Conservation (phyloP, 805 yeast species). For the Candida arabinofermentans region DNA sequence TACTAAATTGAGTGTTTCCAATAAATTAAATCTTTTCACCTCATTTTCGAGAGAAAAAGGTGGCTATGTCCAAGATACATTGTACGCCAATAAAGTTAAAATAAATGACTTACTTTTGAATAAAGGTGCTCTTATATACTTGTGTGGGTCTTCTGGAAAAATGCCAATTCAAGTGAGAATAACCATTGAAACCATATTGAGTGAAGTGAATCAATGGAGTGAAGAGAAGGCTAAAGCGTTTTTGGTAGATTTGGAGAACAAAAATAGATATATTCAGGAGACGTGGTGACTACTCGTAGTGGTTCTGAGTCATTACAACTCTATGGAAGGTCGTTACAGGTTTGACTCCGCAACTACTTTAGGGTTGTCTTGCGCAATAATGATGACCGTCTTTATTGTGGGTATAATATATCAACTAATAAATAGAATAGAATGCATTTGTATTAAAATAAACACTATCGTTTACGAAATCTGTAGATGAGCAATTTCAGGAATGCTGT, state of each 20-base stretch:
- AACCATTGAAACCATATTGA: slow-evolving; percentile 65
- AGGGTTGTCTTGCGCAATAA: too few species aligned
- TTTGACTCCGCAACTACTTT: too few species aligned
- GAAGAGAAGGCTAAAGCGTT: slow-evolving; percentile 46
- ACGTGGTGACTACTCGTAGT: slow-evolving; percentile 87
- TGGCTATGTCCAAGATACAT: slow-evolving; percentile 75
- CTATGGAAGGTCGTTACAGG: too few species aligned
- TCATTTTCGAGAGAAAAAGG: slow-evolving; percentile 48
- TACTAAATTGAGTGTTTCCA: slow-evolving; percentile 32
- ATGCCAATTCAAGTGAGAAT: slow-evolving; percentile 84
- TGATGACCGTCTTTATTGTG: too few species aligned
- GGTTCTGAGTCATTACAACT: too few species aligned
- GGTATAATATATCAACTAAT: too few species aligned
- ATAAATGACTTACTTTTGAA: slow-evolving; percentile 52
- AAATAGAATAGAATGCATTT: too few species aligned
- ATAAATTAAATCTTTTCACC: slow-evolving; percentile 37
- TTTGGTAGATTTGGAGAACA: slow-evolving; percentile 55
- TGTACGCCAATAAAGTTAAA: slow-evolving; percentile 47
- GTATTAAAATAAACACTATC: too few species aligned
- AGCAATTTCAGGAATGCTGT: too few species aligned
- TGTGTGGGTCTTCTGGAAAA: slow-evolving; percentile 91
- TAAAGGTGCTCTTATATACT: slow-evolving; percentile 58
- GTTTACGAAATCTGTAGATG: too few species aligned
- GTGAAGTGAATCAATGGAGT: slow-evolving; percentile 39
- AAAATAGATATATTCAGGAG: slow-evolving; percentile 74